Conservation (phyloP, 1,284 basidiomycete genomes). For the Amylostereum areolatum region DNA sequence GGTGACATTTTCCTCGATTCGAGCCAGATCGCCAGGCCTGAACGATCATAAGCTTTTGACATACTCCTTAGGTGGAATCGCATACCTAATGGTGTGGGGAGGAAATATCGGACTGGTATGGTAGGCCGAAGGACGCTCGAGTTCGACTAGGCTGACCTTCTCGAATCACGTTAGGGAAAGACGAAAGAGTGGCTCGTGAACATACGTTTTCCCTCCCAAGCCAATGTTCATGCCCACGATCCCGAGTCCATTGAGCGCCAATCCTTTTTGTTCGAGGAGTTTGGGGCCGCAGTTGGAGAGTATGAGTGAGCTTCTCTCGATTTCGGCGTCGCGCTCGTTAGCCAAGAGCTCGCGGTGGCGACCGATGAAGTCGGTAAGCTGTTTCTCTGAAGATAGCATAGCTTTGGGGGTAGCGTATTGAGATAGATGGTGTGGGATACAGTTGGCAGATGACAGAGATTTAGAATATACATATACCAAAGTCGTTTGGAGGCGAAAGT, state of each 20-base stretch:
- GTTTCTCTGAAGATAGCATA: constrained; percentile 28
- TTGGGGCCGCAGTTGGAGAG: constrained; percentile 82
- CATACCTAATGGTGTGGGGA: constrained; percentile 77
- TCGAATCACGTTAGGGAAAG: constrained; percentile 8
- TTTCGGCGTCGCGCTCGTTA: constrained; percentile 76
- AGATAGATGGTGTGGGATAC: no score
- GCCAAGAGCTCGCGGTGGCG: constrained; percentile 67
- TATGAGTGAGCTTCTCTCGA: constrained; percentile 75
- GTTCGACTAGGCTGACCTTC: constrained; percentile 71
- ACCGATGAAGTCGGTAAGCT: constrained; percentile 60
- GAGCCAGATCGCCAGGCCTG: constrained; percentile 67
- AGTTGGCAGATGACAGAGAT: no score
- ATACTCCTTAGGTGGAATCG: background rate
- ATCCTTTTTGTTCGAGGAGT: constrained; percentile 81
- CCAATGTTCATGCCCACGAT: constrained; percentile 71
- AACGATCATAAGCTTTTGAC: background rate
- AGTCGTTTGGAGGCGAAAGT: no score
- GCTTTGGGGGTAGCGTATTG: no score
- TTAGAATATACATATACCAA: no score
- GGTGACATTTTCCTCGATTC: constrained; percentile 67
- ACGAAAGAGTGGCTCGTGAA: constrained; percentile 6
- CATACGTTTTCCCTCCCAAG: constrained; percentile 86
- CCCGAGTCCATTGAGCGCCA: constrained; percentile 73
- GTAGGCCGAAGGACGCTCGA: constrained; percentile 80
- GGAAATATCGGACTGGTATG: constrained; percentile 70